Base-by-base conservation (phyloP, 371 early-diverging fungal genomes). In the Syncephalastrum monosporum region DNA sequence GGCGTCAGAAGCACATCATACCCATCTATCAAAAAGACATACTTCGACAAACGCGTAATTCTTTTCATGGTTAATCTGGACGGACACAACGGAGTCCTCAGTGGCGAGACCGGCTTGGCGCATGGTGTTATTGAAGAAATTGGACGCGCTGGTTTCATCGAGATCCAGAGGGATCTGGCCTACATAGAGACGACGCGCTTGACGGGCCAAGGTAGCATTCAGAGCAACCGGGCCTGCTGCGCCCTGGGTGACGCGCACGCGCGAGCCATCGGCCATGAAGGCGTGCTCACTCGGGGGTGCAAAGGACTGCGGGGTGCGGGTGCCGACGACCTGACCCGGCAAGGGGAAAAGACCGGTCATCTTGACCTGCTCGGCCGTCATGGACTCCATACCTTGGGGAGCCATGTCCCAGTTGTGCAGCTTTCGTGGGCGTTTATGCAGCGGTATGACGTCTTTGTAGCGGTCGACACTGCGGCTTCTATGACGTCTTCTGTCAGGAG, bases 11-110 rank as follows among this genome's bases (percentile, higher is more conserved):
- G 33, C 8, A 33, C 25, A 51, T 50, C n/a, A 16, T n/a, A 2
- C 5, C 1, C 33, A 24, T 24, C 15, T 17, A 6, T 14, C 47
- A 13, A 33, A 8, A 13, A 33, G 7, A 50, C 53, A 45, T 77
- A 91, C 91, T 77, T 97, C 97, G 23, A 95, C 88, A 74, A 96
- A 96, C 4, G 96, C 96, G 72, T 94, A 96, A 65, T 91, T 92
- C 73, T 94, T 93, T 14, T 94, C 96, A 42, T 85, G 85, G 68
- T 95, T 95, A 61, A 96, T 90, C 63, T 94, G 92, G 10, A 91
- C 89, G 21, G 87, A 77, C 21, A 88, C 69, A 15, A 94, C 93
- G 0, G 91, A 84, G 33, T 83, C 60, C 25, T 83, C 85, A 29
- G 81, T 79, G 0, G 79, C 68, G 21, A 86, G 63, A 53, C 82